phyloP scores from a whole-genome alignment of 768 basidiomycete species.

The Asterophora parasitica region DNA sequence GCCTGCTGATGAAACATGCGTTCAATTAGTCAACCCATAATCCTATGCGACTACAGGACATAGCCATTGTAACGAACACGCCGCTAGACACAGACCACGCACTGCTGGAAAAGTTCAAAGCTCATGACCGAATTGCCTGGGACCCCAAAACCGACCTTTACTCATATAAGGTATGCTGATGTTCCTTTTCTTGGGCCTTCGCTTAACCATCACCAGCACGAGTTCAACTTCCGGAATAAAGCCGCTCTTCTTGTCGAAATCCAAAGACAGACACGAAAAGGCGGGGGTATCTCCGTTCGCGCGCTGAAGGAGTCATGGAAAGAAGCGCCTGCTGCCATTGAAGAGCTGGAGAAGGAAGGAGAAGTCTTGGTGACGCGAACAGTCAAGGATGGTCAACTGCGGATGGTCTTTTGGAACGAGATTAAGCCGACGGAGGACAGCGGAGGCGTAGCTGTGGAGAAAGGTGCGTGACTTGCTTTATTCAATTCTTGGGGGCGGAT shows the following conservation, averaged over 20 bases:
- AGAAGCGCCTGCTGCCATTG: slow-evolving; percentile 76
- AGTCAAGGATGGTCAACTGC: slow-evolving; percentile 73
- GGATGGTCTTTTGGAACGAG: slow-evolving; percentile 90
- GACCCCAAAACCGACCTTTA: slow-evolving; percentile 84
- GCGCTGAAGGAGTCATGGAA: slow-evolving; percentile 90
- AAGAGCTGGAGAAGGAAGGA: slow-evolving; percentile 86
- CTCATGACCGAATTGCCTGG: slow-evolving; percentile 74
- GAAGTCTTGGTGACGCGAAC: slow-evolving; percentile 87
- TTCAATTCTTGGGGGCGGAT: not conserved
- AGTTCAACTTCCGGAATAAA: slow-evolving; percentile 82
- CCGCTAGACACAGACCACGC: slow-evolving; percentile 68
- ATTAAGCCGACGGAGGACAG: slow-evolving; percentile 70
- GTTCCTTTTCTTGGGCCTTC: not conserved
- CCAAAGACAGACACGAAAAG: slow-evolving; percentile 77
- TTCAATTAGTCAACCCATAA: slow-evolving; percentile 53
- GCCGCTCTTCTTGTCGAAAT: slow-evolving; percentile 81
- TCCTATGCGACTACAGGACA: slow-evolving; percentile 84
- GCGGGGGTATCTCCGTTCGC: slow-evolving; percentile 81
- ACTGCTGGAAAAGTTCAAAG: slow-evolving; percentile 75
- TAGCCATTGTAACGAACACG: slow-evolving; percentile 76
- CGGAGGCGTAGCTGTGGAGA: slow-evolving; percentile 70
- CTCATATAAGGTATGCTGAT: slow-evolving; percentile 67
- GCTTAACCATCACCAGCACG: slow-evolving; percentile 51
- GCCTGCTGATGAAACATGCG: not conserved
- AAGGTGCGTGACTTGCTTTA: slow-evolving; percentile 43